Percentiles rank a stretch among this genome's conserved stretches.
Conservation (phyloP, 2,329 filamentous ascomycete species). For the Boeremia exigua region DNA sequence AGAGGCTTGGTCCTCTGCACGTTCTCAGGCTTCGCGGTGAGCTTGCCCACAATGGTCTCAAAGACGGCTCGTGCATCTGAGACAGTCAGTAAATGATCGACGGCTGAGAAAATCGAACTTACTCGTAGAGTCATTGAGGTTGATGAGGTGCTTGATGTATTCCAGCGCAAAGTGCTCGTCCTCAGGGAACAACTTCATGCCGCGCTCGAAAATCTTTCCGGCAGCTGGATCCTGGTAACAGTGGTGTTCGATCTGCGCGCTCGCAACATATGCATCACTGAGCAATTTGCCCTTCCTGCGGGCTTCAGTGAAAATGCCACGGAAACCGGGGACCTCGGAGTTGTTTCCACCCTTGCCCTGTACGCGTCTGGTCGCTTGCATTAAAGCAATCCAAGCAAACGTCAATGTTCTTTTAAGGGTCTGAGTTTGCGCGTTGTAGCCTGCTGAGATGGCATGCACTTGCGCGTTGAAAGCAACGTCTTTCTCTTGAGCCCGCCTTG, state of each 20-base stretch:
- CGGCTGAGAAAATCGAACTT: slow-evolving; percentile 51
- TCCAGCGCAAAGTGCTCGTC: slow-evolving; percentile 93
- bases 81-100: slow-evolving; percentile 13
- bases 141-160: slow-evolving; percentile 93
- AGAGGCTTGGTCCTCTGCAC: slow-evolving; percentile 79
- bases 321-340: slow-evolving; percentile 74
- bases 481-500: slow-evolving; percentile 49
- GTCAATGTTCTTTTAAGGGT: slow-evolving; percentile 85
- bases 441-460: slow-evolving; percentile 65
- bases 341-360: slow-evolving; percentile 74
- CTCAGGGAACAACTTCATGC: slow-evolving; percentile 89
- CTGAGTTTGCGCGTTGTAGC: slow-evolving; percentile 74
- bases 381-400: slow-evolving; percentile 92
- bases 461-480: slow-evolving; percentile 61
- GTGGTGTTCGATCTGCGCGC: slow-evolving; percentile 90
- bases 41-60: slow-evolving; percentile 86
- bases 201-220: slow-evolving; percentile 94
- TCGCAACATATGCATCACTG: slow-evolving; percentile 93
- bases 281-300: slow-evolving; percentile 85
- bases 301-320: slow-evolving; percentile 88
- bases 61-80: slow-evolving; percentile 93
- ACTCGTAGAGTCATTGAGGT: slow-evolving; percentile 93
- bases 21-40: slow-evolving; percentile 78
- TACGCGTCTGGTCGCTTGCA: slow-evolving; percentile 90
- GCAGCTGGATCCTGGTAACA: slow-evolving; percentile 94